Conservation (phyloP, 768 basidiomycete genomes). For the Suillus weaverae region DNA sequence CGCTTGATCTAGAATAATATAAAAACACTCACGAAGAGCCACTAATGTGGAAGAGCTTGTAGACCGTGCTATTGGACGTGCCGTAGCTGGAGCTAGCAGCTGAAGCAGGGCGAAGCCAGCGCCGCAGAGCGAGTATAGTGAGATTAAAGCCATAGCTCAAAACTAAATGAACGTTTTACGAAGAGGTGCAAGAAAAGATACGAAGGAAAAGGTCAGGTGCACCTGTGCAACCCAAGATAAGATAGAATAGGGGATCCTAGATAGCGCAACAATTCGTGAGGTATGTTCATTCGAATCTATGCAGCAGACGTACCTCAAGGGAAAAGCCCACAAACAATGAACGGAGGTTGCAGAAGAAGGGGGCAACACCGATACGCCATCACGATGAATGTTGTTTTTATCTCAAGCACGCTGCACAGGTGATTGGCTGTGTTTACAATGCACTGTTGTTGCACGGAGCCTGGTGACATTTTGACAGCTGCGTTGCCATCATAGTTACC, state of each 20-base stretch:
- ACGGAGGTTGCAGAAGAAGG: neutral
- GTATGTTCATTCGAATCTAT: neutral
- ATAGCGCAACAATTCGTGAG: neutral
- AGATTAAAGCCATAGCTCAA: neutral
- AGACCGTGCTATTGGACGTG: constrained; percentile 14
- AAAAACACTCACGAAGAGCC: constrained; percentile 55
- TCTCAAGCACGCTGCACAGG: too few relatives aligned
- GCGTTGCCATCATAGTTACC: neutral
- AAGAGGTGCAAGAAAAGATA: neutral
- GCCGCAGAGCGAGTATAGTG: neutral
- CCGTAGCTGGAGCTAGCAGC: constrained; percentile 2
- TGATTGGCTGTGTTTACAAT: constrained; percentile 1
- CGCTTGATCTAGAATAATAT: neutral
- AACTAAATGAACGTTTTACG: too few relatives aligned
- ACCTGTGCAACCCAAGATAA: constrained; percentile 61
- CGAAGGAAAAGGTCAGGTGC: constrained; percentile 44
- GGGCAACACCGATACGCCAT: neutral
- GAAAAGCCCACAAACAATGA: neutral
- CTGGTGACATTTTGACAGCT: neutral
- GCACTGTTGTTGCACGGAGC: neutral
- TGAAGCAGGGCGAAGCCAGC: constrained; percentile 3
- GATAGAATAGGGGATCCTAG: neutral
- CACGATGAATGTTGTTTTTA: constrained; percentile 1
- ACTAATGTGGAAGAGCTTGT: constrained; percentile 30
- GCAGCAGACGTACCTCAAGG: neutral